These are phyloP conservation scores for Eleusine coracana DNA, from an alignment of 176 grass and related monocot genomes.

Conservation along the genomic window DNA sequence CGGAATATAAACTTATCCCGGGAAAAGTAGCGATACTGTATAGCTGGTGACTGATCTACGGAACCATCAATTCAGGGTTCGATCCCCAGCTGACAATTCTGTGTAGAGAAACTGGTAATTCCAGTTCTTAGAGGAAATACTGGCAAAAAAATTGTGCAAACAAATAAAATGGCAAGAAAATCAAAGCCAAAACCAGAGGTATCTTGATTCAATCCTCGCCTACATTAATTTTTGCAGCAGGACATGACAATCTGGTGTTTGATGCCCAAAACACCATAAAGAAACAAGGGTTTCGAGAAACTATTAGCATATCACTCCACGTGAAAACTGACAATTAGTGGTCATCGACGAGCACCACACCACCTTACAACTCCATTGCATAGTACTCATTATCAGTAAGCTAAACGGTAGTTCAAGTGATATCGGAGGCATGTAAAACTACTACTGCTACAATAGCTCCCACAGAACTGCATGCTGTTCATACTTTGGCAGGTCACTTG, in stretches of 20 bases:
- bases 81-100: no score
- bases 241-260: not conserved
- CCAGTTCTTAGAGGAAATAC: no score
- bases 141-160: not conserved
- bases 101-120: no score
- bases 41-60: no score
- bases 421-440: not conserved
- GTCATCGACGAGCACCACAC: conserved; percentile 2
- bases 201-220: not conserved
- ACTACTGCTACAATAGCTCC: conserved; percentile 5
- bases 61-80: no score
- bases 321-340: not conserved
- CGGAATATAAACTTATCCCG: no score
- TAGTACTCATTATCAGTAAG: conserved; percentile 16
- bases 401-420: conserved; percentile 12
- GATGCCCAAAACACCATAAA: not conserved
- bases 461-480: not conserved
- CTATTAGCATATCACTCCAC: not conserved
- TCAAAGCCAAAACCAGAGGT: not conserved
- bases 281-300: not conserved
- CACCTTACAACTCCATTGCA: not conserved
- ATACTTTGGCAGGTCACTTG: conserved; percentile 43
- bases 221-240: not conserved
- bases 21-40: no score
- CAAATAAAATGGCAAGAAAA: no score